A percentile compares a stretch with the other conserved stretches of the same genome.
phyloP scores from a whole-genome alignment of 371 early-diverging fungal genomes.

The Mortierella sp. region DNA sequence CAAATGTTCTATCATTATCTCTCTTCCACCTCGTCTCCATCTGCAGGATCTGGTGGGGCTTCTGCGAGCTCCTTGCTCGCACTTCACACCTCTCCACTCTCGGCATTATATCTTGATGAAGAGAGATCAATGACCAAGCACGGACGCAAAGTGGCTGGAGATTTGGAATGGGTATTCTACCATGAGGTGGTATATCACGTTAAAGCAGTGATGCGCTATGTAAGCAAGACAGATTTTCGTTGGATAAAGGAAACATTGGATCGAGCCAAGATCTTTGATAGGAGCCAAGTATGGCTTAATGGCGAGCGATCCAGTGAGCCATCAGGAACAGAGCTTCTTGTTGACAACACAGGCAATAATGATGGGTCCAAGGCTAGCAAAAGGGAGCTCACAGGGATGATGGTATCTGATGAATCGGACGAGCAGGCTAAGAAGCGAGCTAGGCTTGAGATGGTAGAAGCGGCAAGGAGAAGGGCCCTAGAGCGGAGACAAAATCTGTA shows the following conservation, averaged over 20 bases:
- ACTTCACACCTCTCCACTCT: slow-evolving; percentile 75
- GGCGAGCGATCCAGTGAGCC: slow-evolving; percentile 34
- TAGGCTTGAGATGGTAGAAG: slow-evolving; percentile 62
- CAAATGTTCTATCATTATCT: slow-evolving; percentile 83
- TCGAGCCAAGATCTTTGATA: slow-evolving; percentile 44
- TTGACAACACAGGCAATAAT: neutral
- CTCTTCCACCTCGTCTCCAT: slow-evolving; percentile 42
- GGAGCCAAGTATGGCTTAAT: slow-evolving; percentile 37
- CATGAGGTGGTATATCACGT: slow-evolving; percentile 75
- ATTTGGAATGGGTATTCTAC: slow-evolving; percentile 87
- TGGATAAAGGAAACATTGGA: slow-evolving; percentile 54
- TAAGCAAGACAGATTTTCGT: slow-evolving; percentile 64
- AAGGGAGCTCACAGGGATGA: slow-evolving; percentile 1
- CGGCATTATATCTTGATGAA: slow-evolving; percentile 64
- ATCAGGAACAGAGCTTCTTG: neutral
- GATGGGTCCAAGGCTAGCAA: neutral
- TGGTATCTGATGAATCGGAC: slow-evolving; percentile 13
- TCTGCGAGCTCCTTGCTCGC: slow-evolving; percentile 64
- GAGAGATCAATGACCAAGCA: slow-evolving; percentile 59
- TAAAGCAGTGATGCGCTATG: slow-evolving; percentile 75
- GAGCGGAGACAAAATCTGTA: slow-evolving; percentile 56
- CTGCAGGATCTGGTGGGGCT: slow-evolving; percentile 23
- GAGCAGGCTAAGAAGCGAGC: slow-evolving; percentile 46
- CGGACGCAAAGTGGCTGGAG: slow-evolving; percentile 53
- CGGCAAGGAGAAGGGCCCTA: slow-evolving; percentile 67